Conservation (phyloP, 306 rosid genomes). For the Trifolium subterraneum region DNA sequence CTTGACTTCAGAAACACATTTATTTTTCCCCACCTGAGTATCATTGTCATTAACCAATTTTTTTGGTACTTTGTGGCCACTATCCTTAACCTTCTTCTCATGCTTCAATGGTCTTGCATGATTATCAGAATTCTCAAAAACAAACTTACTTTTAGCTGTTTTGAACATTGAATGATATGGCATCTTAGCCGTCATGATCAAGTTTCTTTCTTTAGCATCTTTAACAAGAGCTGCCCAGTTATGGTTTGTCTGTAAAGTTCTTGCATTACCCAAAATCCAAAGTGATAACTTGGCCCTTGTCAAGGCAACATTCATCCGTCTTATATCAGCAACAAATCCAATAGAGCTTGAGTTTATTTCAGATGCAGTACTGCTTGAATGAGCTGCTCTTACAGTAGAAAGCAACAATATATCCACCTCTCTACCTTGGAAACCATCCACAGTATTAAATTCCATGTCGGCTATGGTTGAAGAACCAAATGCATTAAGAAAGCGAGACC, state of each 20-base stretch:
- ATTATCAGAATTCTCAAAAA: slow-evolving; percentile 46
- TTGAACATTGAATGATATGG: slow-evolving; percentile 70
- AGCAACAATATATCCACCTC: slow-evolving; percentile 92
- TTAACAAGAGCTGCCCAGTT: slow-evolving; percentile 89
- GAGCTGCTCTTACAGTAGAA: slow-evolving; percentile 93
- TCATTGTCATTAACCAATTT: slow-evolving; percentile 41
- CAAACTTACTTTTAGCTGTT: slow-evolving; percentile 45
- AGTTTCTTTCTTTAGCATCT: slow-evolving; percentile 82
- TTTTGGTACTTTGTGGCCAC: slow-evolving; percentile 39
- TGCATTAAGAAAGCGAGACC: slow-evolving; percentile 73
- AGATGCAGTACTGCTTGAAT: slow-evolving; percentile 47
- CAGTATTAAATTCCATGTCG: slow-evolving; percentile 83
- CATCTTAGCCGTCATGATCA: slow-evolving; percentile 56
- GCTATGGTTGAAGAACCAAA: slow-evolving; percentile 74
- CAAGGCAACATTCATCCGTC: slow-evolving; percentile 99
- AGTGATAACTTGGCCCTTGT: slow-evolving; percentile 92
- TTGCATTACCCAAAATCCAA: slow-evolving; percentile 91
- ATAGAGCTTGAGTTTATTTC: slow-evolving; percentile 63
- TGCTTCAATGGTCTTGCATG: slow-evolving; percentile 43
- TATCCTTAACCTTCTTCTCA: slow-evolving; percentile 52
- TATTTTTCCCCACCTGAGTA: slow-evolving; percentile 50
- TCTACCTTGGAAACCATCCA: slow-evolving; percentile 99
- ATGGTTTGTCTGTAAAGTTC: slow-evolving; percentile 78
- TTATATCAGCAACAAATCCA: slow-evolving; percentile 96
- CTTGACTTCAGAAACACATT: slow-evolving; percentile 42